Evolutionary conservation across 148 eudicot genomes (phyloP).

Genomic region (Tetragonia tetragonoides): DNA sequence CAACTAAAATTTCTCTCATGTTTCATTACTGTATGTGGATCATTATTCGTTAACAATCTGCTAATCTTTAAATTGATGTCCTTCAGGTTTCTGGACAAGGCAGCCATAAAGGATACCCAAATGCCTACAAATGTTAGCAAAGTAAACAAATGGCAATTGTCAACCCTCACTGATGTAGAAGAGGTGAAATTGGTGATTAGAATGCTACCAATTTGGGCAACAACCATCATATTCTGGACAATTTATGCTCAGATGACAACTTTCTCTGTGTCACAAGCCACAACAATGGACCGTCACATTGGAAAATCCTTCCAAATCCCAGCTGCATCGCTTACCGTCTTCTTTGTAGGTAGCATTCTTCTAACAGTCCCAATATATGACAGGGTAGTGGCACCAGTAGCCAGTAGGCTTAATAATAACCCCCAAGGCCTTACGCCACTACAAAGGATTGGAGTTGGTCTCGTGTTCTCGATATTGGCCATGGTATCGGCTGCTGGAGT

Average conservation of each 20-base stretch:
- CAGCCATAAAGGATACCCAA: conserved; percentile 56
- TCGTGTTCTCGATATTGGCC: conserved; percentile 53
- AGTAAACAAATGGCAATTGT: conserved; percentile 55
- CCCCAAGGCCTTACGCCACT: conserved; percentile 70
- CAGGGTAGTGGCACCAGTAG: conserved; percentile 45
- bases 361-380: conserved; percentile 74
- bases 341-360: conserved; percentile 78
- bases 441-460: conserved; percentile 74
- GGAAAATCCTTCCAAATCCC: conserved; percentile 71
- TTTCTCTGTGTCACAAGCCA: conserved; percentile 86
- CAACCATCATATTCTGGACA: conserved; percentile 89
- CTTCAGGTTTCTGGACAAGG: conserved; percentile 79
- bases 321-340: conserved; percentile 69
- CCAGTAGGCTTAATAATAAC: conserved; percentile 37
- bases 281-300: conserved; percentile 80
- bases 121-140: conserved; percentile 12
- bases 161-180: conserved; percentile 79
- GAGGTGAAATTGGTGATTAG: conserved; percentile 78
- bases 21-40: too few species aligned
- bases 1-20: too few species aligned
- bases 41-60: too few species aligned
- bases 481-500: conserved; percentile 69
- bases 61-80: too few species aligned
- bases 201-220: conserved; percentile 98
- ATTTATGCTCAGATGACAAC: conserved; percentile 93